A percentile compares a stretch with the other conserved stretches of the same genome.
phyloP scores from a whole-genome alignment of 2,329 filamentous ascomycete species.

The Alternaria ethzedia region DNA sequence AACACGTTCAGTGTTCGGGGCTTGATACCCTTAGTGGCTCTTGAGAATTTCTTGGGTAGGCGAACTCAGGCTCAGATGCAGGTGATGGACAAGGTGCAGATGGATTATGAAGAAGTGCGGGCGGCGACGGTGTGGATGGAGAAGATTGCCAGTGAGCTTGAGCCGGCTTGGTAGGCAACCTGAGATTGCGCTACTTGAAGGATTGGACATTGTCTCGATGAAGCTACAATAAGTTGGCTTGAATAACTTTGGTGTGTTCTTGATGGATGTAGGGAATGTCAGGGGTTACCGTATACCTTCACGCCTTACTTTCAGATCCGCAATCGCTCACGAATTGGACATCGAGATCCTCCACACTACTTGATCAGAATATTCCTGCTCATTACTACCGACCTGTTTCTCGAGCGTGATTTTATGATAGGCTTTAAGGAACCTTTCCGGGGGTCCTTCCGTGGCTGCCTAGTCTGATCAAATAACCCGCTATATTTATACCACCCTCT shows the following conservation, averaged over 20 bases:
- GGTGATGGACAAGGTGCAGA: neutral
- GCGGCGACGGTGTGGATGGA: neutral
- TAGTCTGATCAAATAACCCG: too few species aligned
- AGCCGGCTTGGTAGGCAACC: accelerated
- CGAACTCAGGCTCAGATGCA: neutral
- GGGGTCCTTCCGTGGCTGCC: neutral
- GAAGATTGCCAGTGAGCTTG: neutral
- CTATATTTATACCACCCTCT: too few species aligned
- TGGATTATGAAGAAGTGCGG: neutral
- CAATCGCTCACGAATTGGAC: too few species aligned
- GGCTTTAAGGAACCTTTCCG: accelerated
- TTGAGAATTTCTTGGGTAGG: neutral
- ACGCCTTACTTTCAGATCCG: too few species aligned
- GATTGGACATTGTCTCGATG: accelerated
- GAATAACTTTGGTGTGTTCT: neutral
- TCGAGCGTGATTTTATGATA: too few species aligned
- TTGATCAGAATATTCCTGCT: accelerated
- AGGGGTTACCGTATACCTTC: neutral
- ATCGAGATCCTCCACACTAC: neutral
- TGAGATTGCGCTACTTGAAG: neutral
- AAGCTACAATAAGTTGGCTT: neutral
- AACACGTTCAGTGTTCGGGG: neutral
- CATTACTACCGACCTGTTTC: too few species aligned
- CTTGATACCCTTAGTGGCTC: too few species aligned
- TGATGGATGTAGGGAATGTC: accelerated